Base-by-base conservation (phyloP, 164 flowering plant species). In the Santalum album region DNA sequence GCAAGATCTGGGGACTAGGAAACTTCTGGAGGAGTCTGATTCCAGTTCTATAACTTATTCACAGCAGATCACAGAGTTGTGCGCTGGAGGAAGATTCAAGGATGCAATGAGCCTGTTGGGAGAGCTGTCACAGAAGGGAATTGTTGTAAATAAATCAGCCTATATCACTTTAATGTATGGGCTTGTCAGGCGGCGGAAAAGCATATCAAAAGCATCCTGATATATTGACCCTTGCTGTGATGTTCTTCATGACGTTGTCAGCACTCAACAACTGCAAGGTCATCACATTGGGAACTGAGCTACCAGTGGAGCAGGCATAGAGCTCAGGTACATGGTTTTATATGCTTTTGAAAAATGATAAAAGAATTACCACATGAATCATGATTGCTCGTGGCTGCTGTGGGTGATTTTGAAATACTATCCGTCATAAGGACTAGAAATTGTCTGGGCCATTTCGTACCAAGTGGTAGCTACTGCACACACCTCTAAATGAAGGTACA, bases 151-250 rank as follows among this genome's bases (percentile, higher is more conserved):
- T 32, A 80, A 72, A 32, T 72, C 72, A 9, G 50, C 80, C n/a
- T 83, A 78, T 62, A 59, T 90, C 23, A 58, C 64, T 53, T 58
- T 90, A 58, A 83, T 90, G 81, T 59, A 69, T 49, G 91, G 86
- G 43, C 79, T 90, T 14, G 56, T 90, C 34, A 77, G 65, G 71
- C 72, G 85, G 61, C 74, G 87, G 21, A 90, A 78, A 70, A 63
- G 80, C 53, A 75, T 62, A 26, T 66, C 75, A 3, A 78, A 69
- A 57, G 63, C 34, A 25, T 55, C 49, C 23, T 18, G 44, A 42
- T 68, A 52, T 24, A 21, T 34, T 43, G 10, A 12, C 14, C 26
- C 20, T 12, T 62, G 20, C 6, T 21, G 25, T 6, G 25, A 20
- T 15, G 16, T 23, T 35, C 24, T 38, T 10, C 49, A 19, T 9